phyloP scores from a whole-genome alignment of 192 early-diverging fungal species.

The Spizellomyces sp. region DNA sequence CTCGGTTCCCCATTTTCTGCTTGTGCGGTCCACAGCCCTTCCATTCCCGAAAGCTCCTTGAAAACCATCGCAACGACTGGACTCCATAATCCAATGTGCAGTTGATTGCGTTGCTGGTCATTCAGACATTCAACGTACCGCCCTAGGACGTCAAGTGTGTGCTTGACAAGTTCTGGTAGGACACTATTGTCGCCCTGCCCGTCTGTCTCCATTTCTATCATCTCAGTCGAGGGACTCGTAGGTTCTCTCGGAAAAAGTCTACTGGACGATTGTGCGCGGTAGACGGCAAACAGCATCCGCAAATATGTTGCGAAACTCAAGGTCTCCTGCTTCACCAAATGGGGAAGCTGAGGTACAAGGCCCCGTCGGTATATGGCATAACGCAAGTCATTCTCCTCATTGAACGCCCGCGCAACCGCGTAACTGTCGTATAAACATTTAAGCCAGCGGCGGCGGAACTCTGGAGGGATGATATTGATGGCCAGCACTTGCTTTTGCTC shows the following conservation, averaged over 20 bases:
- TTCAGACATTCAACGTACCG: constrained; percentile 45
- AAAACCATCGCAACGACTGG: constrained; percentile 55
- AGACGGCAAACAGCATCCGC: constrained; percentile 50
- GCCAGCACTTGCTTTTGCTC: constrained; percentile 18
- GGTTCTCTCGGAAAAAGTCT: not conserved
- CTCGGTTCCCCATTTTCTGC: not conserved
- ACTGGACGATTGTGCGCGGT: constrained; percentile 21
- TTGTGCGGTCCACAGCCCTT: constrained; percentile 41
- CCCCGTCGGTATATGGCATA: constrained; percentile 78
- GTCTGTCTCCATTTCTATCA: not conserved
- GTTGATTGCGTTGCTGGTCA: constrained; percentile 43
- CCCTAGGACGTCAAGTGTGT: constrained; percentile 48
- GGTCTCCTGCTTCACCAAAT: constrained; percentile 90
- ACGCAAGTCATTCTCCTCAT: constrained; percentile 74
- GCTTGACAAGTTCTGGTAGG: constrained; percentile 32
- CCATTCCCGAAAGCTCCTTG: constrained; percentile 46
- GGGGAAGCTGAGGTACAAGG: constrained; percentile 88
- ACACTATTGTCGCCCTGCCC: not conserved
- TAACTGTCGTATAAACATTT: constrained; percentile 60
- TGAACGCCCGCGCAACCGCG: constrained; percentile 80
- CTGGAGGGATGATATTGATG: constrained; percentile 36
- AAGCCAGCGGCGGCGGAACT: constrained; percentile 38
- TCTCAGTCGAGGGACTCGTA: not conserved
- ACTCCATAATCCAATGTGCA: constrained; percentile 55
- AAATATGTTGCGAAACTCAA: constrained; percentile 46